A percentile compares a stretch with the other conserved stretches of the same genome.
Conservation (phyloP, 345 rosid genomes). For the Citrus unshiu region DNA sequence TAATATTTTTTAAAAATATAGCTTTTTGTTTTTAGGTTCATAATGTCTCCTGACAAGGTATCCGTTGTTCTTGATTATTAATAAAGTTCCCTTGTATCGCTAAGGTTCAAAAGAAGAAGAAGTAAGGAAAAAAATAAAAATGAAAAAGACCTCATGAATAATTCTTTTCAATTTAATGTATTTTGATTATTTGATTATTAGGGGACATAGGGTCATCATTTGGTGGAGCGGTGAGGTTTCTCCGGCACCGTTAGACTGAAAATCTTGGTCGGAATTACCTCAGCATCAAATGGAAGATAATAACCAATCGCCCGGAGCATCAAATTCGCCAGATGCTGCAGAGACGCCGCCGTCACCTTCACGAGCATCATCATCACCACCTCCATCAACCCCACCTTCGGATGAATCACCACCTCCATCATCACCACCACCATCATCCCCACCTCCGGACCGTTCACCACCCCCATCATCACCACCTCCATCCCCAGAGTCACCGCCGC, state of each 20-base stretch:
- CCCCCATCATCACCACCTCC: constrained; percentile 24
- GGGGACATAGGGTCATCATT: constrained; percentile 6
- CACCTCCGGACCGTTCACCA: constrained; percentile 17
- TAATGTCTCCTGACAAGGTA: no score
- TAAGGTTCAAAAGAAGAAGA: no score
- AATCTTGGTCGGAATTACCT: constrained; percentile 8
- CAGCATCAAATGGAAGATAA: constrained; percentile 13
- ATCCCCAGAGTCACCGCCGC: constrained; percentile 13
- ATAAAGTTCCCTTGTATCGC: no score
- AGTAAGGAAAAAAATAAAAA: no score
- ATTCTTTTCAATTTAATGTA: background rate
- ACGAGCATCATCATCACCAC: background rate
- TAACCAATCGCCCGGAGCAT: constrained; percentile 2
- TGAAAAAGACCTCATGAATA: no score
- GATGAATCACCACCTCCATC: constrained; percentile 18
- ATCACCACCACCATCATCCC: constrained; percentile 22
- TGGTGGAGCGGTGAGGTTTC: constrained; percentile 25
- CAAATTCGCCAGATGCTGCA: background rate
- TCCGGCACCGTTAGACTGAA: background rate
- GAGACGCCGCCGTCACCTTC: background rate
- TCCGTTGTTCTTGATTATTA: no score
- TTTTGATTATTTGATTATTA: background rate
- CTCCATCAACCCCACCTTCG: background rate
- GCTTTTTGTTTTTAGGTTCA: no score
- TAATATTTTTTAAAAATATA: no score